phyloP scores from a whole-genome alignment of 345 rosid genomes.

The Firmiana major region DNA sequence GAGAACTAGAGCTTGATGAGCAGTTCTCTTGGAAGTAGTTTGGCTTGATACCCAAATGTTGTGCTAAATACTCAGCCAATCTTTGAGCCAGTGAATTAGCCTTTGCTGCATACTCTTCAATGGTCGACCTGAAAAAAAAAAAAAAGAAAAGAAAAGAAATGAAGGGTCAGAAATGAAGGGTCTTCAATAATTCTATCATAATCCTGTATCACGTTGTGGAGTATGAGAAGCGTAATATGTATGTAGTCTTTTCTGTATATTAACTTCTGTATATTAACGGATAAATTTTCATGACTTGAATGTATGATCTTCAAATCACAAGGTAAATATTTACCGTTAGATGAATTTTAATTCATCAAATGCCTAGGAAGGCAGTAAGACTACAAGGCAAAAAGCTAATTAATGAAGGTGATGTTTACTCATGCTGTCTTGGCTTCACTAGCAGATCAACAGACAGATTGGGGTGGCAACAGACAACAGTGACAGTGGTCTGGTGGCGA shows the following conservation, averaged over 20 bases:
- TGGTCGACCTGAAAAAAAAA: conserved; percentile 34
- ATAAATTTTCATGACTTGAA: too few species aligned
- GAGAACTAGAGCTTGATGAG: conserved; percentile 32
- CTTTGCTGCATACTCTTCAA: conserved; percentile 33
- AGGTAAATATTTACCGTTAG: too few species aligned
- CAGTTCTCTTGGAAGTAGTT: conserved; percentile 46
- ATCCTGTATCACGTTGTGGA: background rate
- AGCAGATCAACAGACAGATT: background rate
- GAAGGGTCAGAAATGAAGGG: background rate
- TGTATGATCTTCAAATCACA: too few species aligned
- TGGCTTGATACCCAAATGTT: conserved; percentile 34
- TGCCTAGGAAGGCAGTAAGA: background rate
- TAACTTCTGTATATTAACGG: too few species aligned
- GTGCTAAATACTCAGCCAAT: conserved; percentile 42
- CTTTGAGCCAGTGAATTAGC: conserved; percentile 38
- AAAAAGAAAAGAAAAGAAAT: too few species aligned
- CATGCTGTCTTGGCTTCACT: background rate
- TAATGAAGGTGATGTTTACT: background rate
- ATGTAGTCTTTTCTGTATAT: too few species aligned
- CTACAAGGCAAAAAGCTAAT: background rate
- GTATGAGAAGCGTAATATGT: too few species aligned
- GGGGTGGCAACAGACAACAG: background rate
- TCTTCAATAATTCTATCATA: background rate
- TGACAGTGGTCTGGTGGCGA: background rate
- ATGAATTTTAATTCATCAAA: too few species aligned